Evolutionary conservation across 2,329 filamentous ascomycete species (phyloP), one percentile per base, ranked within the genome.

Genomic region (Exophiala xenobiotica): DNA sequence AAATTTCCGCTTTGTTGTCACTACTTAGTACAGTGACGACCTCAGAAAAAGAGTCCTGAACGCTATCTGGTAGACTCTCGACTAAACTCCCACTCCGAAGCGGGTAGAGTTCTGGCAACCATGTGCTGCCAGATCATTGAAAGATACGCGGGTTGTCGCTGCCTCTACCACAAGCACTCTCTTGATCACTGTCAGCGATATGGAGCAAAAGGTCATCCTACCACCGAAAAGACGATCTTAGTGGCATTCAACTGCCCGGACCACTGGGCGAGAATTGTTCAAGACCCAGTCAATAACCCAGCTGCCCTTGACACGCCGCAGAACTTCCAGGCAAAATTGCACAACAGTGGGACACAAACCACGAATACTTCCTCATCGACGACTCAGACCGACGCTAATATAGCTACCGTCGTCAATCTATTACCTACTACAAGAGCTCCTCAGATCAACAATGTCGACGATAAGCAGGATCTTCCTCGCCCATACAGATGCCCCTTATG

Each of bases 401-500:
- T 75, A 72, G 65, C 73, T 29, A 69, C 73, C 41, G 67, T 71
- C 6, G 70, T 74, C 40, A 71, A 71, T 57, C 63, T 74, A 27
- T 57, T 75, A 51, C 73, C 74, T 38, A 70, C 72, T 18, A 64
- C 74, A 42, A 68, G 73, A 60, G 70, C 70, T 56, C 70, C 70
- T 51, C 63, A 68, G 45, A 66, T 84, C 41, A 81, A 83, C 39
- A 79, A n/a, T n/a, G n/a, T 83, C 52, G 82, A 88, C 65, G 75
- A 58, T 63, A 81, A 71, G 72, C 89, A 79, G 77, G 92, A 97
- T 72, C 82, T 97, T 47, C 93, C 93, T 53, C 86, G 93, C 50
- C 92, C 92, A 0, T 99, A 99, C 83, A 97, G 97, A 78, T 99
- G 92, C 72, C 91, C 92, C 55, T 82, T 99, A 57, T 99, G 93